phyloP scores from a whole-genome alignment of 257 asterid species.

The Solanum chilense region DNA sequence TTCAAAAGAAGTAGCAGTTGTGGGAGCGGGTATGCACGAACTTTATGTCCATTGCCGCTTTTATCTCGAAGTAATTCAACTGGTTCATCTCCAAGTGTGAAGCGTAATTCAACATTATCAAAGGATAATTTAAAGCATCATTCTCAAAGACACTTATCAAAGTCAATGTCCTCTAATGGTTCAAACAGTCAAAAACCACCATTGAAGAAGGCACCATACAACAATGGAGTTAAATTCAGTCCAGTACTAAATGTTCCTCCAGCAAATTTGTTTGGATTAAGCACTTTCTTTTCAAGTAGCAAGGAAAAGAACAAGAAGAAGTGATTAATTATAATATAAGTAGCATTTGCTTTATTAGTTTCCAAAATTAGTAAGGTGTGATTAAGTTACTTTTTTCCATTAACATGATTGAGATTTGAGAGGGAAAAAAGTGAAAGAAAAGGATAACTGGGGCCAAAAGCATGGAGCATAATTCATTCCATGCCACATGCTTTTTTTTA shows the following conservation, averaged over 20 bases:
- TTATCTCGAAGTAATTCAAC: conserved; percentile 66
- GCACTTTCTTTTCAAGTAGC: conserved; percentile 53
- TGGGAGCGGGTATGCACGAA: conserved; percentile 61
- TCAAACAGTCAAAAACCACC: conserved; percentile 56
- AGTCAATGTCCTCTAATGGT: conserved; percentile 2
- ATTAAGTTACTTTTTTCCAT: background rate
- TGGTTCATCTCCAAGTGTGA: conserved; percentile 44
- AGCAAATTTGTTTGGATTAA: conserved; percentile 53
- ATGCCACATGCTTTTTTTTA: background rate
- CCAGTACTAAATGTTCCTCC: conserved; percentile 66
- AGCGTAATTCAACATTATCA: conserved; percentile 26
- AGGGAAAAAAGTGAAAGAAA: background rate
- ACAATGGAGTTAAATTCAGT: conserved; percentile 38
- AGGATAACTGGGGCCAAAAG: conserved; percentile 4
- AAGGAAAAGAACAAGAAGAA: conserved; percentile 62
- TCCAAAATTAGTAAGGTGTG: background rate
- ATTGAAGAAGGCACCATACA: conserved; percentile 36
- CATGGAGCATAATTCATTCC: background rate
- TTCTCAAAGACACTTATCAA: conserved; percentile 11
- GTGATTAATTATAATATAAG: background rate
- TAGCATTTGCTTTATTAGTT: background rate
- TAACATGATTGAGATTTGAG: background rate
- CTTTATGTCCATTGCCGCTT: conserved; percentile 59
- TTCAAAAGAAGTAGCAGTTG: conserved; percentile 68
- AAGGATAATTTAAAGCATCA: conserved; percentile 27